A percentile compares a stretch with the other conserved stretches of the same genome.
Evolutionary conservation across 2,329 filamentous ascomycete genomes (phyloP).

Genomic region (Verticillium tricorpus): DNA sequence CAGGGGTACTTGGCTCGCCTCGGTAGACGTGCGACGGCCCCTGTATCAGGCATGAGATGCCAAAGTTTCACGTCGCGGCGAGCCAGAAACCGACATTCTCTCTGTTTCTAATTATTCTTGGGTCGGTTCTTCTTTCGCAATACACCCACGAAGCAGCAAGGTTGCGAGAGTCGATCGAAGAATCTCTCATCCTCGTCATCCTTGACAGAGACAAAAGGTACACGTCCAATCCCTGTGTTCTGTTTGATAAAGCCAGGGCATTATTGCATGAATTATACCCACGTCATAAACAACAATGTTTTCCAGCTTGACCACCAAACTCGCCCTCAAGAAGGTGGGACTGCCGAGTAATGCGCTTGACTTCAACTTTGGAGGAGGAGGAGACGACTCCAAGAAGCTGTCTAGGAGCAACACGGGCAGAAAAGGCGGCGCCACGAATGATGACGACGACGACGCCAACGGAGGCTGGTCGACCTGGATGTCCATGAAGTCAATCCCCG

Average conservation of each 20-base stretch:
- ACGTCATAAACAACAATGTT: constrained; percentile 37
- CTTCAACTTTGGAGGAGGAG: constrained; percentile 27
- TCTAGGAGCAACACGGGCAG: constrained; percentile 24
- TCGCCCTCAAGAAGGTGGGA: constrained; percentile 54
- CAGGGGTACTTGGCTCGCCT: constrained; percentile 4
- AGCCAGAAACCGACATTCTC: neutral
- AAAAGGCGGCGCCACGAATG: constrained; percentile 11
- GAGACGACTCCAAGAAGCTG: constrained; percentile 25
- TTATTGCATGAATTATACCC: neutral
- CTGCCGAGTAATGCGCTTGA: constrained; percentile 46
- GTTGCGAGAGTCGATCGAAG: neutral
- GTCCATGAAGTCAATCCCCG: constrained; percentile 42
- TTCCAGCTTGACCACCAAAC: constrained; percentile 50
- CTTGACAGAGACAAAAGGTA: neutral
- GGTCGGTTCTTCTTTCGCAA: neutral
- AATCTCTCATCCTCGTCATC: neutral
- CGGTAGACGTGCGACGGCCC: constrained; percentile 19
- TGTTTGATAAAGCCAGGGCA: neutral
- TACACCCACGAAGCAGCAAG: neutral
- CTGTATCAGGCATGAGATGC: constrained; percentile 18
- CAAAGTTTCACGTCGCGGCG: neutral
- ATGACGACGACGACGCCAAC: constrained; percentile 19
- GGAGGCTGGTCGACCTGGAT: constrained; percentile 42
- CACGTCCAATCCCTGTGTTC: neutral
- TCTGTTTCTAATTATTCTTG: neutral